Conservation (phyloP, 768 basidiomycete genomes). For the Clavulina sp. region DNA sequence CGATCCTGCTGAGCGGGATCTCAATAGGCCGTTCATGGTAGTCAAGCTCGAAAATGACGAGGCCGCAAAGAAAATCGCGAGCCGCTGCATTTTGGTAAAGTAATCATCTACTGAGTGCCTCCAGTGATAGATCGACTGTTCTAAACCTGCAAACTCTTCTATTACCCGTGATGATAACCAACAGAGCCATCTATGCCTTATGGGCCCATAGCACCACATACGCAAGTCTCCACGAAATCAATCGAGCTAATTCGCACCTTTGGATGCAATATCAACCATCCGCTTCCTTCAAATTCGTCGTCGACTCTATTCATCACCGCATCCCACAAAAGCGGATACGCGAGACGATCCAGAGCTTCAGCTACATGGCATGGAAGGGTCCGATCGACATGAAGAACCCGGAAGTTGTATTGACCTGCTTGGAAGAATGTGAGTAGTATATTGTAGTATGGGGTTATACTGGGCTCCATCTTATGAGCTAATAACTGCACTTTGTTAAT, state of each 20-base stretch:
- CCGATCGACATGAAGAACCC: slow-evolving; percentile 69
- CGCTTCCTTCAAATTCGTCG: slow-evolving; percentile 66
- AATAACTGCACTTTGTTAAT: slow-evolving; percentile 2
- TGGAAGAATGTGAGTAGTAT: slow-evolving; percentile 88
- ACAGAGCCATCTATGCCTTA: slow-evolving; percentile 60
- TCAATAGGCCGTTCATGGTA: slow-evolving; percentile 55
- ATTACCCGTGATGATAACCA: slow-evolving; percentile 5
- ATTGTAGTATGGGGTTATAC: slow-evolving; percentile 4
- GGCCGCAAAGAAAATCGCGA: slow-evolving; percentile 54
- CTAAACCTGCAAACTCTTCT: not conserved
- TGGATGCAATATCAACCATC: slow-evolving; percentile 46
- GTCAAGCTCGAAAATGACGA: slow-evolving; percentile 49
- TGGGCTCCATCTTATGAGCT: slow-evolving; percentile 13
- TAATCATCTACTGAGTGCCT: slow-evolving; percentile 20
- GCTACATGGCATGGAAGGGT: slow-evolving; percentile 70
- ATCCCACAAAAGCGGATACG: slow-evolving; percentile 50
- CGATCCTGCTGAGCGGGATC: slow-evolving; percentile 29
- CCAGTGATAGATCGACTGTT: not conserved
- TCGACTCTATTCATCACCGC: slow-evolving; percentile 57
- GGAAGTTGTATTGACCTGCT: slow-evolving; percentile 51
- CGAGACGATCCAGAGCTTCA: slow-evolving; percentile 58
- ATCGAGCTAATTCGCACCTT: slow-evolving; percentile 21
- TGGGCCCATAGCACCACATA: slow-evolving; percentile 58
- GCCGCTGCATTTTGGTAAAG: slow-evolving; percentile 73
- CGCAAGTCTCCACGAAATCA: slow-evolving; percentile 42